Evolutionary conservation across 78 protist species (phyloP).

Genomic region (Dictyostelium capitatum): DNA sequence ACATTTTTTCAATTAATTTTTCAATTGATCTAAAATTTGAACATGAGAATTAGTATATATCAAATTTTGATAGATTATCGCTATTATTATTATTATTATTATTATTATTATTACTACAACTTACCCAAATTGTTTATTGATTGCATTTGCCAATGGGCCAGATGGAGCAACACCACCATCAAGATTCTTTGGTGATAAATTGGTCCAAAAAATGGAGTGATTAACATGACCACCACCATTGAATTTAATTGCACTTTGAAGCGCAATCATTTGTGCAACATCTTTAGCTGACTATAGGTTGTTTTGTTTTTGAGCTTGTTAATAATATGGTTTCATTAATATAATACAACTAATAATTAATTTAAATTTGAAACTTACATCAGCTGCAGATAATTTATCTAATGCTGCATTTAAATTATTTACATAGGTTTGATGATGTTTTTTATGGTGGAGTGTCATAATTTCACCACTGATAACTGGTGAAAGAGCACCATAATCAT

Average conservation of each 20-base stretch:
- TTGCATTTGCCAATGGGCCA: slow-evolving; percentile 77
- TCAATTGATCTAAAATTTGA: slow-evolving; percentile 80
- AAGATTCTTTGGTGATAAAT: slow-evolving; percentile 88
- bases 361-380: slow-evolving; percentile 68
- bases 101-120: background rate
- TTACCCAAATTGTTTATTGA: slow-evolving; percentile 73
- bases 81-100: background rate
- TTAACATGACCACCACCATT: slow-evolving; percentile 98
- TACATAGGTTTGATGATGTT: slow-evolving; percentile 89
- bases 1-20: slow-evolving; percentile 81
- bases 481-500: slow-evolving; percentile 92
- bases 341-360: background rate
- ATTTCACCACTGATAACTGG: slow-evolving; percentile 88
- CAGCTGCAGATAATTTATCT: slow-evolving; percentile 88
- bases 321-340: background rate
- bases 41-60: background rate
- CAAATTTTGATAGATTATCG: background rate
- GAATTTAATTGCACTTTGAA: slow-evolving; percentile 92
- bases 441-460: slow-evolving; percentile 92
- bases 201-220: slow-evolving; percentile 96
- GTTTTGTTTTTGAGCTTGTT: too few relatives aligned
- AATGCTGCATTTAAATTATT: slow-evolving; percentile 90
- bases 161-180: slow-evolving; percentile 88
- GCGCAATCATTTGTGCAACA: slow-evolving; percentile 82
- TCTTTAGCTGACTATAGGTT: slow-evolving; percentile 61